These are phyloP conservation scores for Moricandia moricandioides DNA, from an alignment of 345 rosid genomes.

Conservation along the genomic window DNA sequence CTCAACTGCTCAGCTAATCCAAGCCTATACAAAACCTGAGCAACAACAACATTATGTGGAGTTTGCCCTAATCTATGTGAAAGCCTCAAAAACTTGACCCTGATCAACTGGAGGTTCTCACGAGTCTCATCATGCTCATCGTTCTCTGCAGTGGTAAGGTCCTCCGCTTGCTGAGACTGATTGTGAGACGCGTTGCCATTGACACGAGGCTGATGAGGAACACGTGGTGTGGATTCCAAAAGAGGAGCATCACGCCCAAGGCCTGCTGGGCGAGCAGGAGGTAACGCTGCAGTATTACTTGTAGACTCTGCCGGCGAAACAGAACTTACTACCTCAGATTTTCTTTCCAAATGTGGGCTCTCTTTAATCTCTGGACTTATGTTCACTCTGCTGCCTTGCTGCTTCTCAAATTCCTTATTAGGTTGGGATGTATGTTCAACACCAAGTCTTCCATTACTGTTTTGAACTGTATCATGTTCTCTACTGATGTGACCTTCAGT, in stretches of 20 bases:
- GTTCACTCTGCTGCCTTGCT: constrained; percentile 26
- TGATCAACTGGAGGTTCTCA: constrained; percentile 93
- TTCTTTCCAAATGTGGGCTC: constrained; percentile 31
- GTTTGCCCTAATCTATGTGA: constrained; percentile 98
- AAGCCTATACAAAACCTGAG: constrained; percentile 95
- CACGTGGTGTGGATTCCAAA: constrained; percentile 74
- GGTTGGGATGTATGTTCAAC: constrained; percentile 13
- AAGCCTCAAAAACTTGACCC: constrained; percentile 96
- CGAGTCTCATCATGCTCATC: constrained; percentile 96
- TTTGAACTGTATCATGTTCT: constrained; percentile 5
- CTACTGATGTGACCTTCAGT: constrained; percentile 12
- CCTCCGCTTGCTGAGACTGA: constrained; percentile 76
- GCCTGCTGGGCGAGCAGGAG: constrained; percentile 80
- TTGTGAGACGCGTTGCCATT: constrained; percentile 61
- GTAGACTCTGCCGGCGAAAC: constrained; percentile 45
- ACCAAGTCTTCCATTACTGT: constrained; percentile 20
- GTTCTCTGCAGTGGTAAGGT: constrained; percentile 56
- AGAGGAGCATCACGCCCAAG: constrained; percentile 86
- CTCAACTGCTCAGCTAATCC: constrained; percentile 97
- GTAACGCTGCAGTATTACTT: constrained; percentile 33
- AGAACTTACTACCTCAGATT: constrained; percentile 28
- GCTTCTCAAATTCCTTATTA: constrained; percentile 24
- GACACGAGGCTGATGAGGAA: constrained; percentile 67
- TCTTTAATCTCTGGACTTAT: constrained; percentile 36
- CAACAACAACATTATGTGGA: constrained; percentile 98